These are phyloP conservation scores for Ziziphus jujuba DNA, from an alignment of 306 rosid genomes.

Conservation along the genomic window DNA sequence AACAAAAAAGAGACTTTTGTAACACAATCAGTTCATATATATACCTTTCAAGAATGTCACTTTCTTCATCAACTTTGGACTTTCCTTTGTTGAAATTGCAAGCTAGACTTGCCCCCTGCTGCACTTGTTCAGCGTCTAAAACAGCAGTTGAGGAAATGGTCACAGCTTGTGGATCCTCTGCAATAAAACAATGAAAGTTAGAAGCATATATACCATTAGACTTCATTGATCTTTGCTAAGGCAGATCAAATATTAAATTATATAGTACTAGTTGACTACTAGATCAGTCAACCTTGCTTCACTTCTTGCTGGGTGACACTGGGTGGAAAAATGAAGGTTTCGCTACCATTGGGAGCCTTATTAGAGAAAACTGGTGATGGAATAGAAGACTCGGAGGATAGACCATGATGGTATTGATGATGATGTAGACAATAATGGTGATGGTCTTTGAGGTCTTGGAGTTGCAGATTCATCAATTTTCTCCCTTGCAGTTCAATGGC, in stretches of 20 bases:
- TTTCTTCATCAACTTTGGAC: conserved; percentile 25
- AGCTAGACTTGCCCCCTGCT: conserved; percentile 37
- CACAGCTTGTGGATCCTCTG: conserved; percentile 47
- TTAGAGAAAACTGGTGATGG: conserved; percentile 40
- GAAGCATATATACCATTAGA: conserved; percentile 4
- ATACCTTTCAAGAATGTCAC: conserved; percentile 49
- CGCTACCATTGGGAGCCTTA: conserved; percentile 40
- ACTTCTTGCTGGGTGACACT: conserved; percentile 42
- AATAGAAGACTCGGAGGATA: conserved; percentile 52
- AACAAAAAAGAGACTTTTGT: background rate
- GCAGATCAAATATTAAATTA: background rate
- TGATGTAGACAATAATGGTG: conserved; percentile 31
- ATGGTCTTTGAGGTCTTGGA: conserved; percentile 61
- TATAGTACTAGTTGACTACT: background rate
- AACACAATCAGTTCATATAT: background rate
- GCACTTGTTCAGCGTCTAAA: conserved; percentile 29
- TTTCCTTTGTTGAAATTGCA: conserved; percentile 22
- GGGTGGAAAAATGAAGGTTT: conserved; percentile 37
- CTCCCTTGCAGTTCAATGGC: conserved; percentile 77
- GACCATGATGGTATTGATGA: conserved; percentile 51
- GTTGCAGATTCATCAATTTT: conserved; percentile 74
- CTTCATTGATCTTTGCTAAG: background rate
- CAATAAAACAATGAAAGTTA: conserved; percentile 13
- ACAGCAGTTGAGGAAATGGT: conserved; percentile 15
- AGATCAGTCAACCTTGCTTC: conserved; percentile 47